A percentile compares a stretch with the other conserved stretches of the same genome.
phyloP scores from a whole-genome alignment of 257 asterid genomes.

The Sherardia arvensis region DNA sequence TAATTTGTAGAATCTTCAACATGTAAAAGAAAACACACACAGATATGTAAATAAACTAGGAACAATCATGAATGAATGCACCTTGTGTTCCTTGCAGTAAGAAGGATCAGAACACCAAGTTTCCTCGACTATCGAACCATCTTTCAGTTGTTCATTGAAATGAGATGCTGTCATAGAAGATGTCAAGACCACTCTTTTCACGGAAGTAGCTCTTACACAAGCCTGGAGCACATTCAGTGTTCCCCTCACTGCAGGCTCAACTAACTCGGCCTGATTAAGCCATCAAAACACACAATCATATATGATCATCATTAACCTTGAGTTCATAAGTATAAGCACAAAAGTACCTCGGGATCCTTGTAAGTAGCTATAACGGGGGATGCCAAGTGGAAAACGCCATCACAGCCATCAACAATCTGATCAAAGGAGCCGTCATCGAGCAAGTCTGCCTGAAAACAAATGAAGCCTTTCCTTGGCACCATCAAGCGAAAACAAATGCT shows the following conservation, averaged over 20 bases:
- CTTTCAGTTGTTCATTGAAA: conserved; percentile 13
- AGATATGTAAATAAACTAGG: too few relatives aligned
- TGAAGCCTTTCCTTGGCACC: conserved; percentile 44
- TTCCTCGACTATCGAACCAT: conserved; percentile 36
- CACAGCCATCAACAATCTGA: conserved; percentile 39
- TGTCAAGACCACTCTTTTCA: conserved; percentile 43
- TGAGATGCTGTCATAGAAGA: conserved; percentile 37
- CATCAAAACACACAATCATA: background rate
- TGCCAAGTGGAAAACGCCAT: conserved; percentile 49
- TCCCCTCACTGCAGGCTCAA: conserved; percentile 52
- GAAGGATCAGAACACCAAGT: conserved; percentile 55
- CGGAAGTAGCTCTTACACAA: conserved; percentile 23
- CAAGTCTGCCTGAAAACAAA: conserved; percentile 34
- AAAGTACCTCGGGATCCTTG: conserved; percentile 30
- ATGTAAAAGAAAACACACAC: too few relatives aligned
- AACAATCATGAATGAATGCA: too few relatives aligned
- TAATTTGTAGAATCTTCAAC: too few relatives aligned
- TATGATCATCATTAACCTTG: background rate
- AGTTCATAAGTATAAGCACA: too few relatives aligned
- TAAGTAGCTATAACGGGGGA: conserved; percentile 33
- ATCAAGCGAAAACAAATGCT: conserved; percentile 33
- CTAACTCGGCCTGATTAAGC: conserved; percentile 30
- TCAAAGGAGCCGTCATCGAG: conserved; percentile 42
- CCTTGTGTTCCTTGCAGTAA: conserved; percentile 46
- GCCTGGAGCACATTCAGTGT: conserved; percentile 44